Base-by-base conservation (phyloP, 2,329 filamentous ascomycete species). In the Dactylellina drechsleri region DNA sequence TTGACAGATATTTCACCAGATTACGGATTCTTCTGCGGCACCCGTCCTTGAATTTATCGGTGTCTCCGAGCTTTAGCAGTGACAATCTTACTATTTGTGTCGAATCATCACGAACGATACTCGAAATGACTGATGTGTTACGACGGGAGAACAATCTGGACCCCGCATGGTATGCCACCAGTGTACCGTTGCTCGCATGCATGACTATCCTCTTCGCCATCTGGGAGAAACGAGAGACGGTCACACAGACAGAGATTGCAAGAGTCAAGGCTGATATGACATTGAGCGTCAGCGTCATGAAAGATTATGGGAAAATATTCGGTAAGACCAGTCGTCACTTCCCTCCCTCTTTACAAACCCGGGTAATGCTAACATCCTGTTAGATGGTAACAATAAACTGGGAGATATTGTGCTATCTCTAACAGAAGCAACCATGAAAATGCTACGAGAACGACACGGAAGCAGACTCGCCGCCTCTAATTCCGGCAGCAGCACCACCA, bases 91-190 rank as follows among this genome's bases (percentile, higher is more conserved):
- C 85, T 50, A 86, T 90, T 50, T 92, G 90, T 80, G 86, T 92
- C 40, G 86, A 89, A 57, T 87, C 87, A 8, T 86, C 90, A 4
- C 85, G 86, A 54, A 86, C 89, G 75, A 87, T 92, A 82, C 83
- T 93, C 1, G 83, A 84, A 20, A 85, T 86, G 26, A 87, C 89
- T 4, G 84, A 85, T 20, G 84, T 87, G 62, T 82, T 93, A 56
- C 86, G 87, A 70, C 85, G 85, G 77, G 83, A 89, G 68, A 91
- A 90, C n/a, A 78, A 79, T 79, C 82, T 93, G 2, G 91, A 94
- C 79, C 91, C 90, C 0, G 92, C 91, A 0, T 93, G 91, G 90
- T 91, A 91, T 78, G 89, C 90, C 56, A 85, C 88, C 57, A 89
- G 91, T 0, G 86, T 91, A 4, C 92, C 91, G 79, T 85, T 91